Evolutionary conservation across 306 rosid species (phyloP).

Genomic region (Pueraria montana): DNA sequence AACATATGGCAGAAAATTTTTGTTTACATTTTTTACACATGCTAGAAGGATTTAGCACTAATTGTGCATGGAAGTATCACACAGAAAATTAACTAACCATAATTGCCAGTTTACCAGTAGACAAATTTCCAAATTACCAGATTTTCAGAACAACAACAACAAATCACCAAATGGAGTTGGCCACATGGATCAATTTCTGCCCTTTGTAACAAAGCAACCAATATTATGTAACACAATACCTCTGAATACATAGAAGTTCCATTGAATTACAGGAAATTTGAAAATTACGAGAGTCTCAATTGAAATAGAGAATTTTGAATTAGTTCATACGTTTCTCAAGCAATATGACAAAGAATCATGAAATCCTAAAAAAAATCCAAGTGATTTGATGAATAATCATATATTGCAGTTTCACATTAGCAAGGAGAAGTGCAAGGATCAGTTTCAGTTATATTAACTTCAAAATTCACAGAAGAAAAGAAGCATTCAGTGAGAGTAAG

Average conservation of each 20-base stretch:
- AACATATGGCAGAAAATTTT: not conserved
- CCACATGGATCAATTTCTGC: not conserved
- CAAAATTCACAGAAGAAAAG: not conserved
- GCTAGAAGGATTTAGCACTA: not conserved
- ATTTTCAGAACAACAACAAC: not conserved
- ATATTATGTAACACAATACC: not conserved
- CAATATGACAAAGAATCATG: not conserved
- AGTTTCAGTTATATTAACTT: not conserved
- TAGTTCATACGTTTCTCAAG: not conserved
- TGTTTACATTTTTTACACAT: not conserved
- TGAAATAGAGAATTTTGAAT: not conserved
- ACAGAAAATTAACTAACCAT: not conserved
- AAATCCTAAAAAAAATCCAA: not conserved
- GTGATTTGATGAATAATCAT: not conserved
- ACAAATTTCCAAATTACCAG: constrained; percentile 9
- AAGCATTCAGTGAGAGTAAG: not conserved
- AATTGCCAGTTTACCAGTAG: not conserved
- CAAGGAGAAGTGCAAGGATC: not conserved
- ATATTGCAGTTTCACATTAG: not conserved
- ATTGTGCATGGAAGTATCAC: not conserved
- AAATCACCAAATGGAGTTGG: not conserved
- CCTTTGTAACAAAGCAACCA: not conserved
- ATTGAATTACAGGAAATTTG: not conserved
- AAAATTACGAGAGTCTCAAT: not conserved
- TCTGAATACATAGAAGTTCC: not conserved